phyloP scores from a whole-genome alignment of 805 yeast genomes.

The Teunomyces cretensis region DNA sequence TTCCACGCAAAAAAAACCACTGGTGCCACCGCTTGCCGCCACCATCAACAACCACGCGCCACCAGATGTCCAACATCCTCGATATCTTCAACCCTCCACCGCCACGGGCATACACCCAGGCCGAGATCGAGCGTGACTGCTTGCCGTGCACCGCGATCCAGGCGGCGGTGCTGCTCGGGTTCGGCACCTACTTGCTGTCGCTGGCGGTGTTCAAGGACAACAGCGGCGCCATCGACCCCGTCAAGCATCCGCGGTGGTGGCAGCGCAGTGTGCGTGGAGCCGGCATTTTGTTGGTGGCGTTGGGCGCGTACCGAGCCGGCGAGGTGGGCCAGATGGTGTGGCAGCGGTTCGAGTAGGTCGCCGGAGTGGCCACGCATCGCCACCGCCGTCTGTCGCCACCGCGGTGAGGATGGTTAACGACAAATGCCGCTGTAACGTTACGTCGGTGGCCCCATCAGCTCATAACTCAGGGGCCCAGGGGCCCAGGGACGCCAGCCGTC shows the following conservation, averaged over 20 bases:
- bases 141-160: conserved; percentile 69
- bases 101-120: conserved; percentile 38
- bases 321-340: conserved; percentile 42
- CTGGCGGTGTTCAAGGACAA: conserved; percentile 54
- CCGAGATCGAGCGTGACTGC: conserved; percentile 53
- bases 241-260: conserved; percentile 61
- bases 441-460: no score
- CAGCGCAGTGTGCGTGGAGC: conserved; percentile 48
- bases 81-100: conserved; percentile 54
- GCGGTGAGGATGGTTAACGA: no score
- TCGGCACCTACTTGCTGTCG: conserved; percentile 62
- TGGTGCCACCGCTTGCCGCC: no score
- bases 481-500: no score
- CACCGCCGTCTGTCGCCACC: no score
- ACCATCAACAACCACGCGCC: no score
- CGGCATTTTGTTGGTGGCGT: conserved; percentile 54
- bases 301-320: conserved; percentile 63
- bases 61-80: conserved; percentile 46
- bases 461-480: no score
- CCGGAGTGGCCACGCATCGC: background rate
- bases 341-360: background rate
- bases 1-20: no score
- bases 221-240: conserved; percentile 33
- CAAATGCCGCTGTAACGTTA: no score
- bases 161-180: conserved; percentile 53